Evolutionary conservation across 768 basidiomycete species (phyloP).

Genomic region (Podaxis rugospora): DNA sequence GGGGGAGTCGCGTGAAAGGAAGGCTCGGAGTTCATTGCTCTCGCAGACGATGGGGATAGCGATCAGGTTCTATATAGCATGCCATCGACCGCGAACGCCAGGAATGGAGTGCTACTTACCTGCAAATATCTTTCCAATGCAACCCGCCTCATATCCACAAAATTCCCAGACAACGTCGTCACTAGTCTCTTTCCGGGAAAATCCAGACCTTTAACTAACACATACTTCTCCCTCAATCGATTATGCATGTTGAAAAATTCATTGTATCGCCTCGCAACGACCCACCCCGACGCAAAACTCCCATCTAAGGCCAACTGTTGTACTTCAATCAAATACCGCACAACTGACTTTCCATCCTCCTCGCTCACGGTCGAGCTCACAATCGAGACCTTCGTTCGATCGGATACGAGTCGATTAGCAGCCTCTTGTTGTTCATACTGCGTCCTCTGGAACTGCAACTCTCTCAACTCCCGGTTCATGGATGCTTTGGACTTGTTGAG

Average conservation of each 20-base stretch:
- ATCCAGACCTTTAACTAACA: conserved; percentile 65
- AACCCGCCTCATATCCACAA: conserved; percentile 74
- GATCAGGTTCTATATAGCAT: conserved; percentile 54
- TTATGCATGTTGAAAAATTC: conserved; percentile 91
- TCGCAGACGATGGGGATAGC: conserved; percentile 73
- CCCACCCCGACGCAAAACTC: conserved; percentile 82
- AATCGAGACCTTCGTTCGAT: conserved; percentile 81
- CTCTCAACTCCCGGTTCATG: conserved; percentile 77
- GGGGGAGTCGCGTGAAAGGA: conserved; percentile 85
- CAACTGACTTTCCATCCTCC: conserved; percentile 85
- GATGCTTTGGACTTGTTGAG: conserved; percentile 79
- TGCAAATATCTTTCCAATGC: conserved; percentile 90
- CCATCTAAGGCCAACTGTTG: conserved; percentile 84
- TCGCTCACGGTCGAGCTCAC: conserved; percentile 79
- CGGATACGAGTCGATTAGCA: conserved; percentile 83
- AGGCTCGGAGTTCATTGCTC: conserved; percentile 75
- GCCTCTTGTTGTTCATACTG: conserved; percentile 94
- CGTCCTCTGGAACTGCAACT: conserved; percentile 82
- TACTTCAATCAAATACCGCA: conserved; percentile 88
- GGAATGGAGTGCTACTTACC: conserved; percentile 37
- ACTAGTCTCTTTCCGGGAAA: conserved; percentile 95
- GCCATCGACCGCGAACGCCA: neutral
- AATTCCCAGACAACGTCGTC: conserved; percentile 78
- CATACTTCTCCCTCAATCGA: conserved; percentile 73
- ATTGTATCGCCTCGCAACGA: conserved; percentile 89